Percentiles rank a stretch among this genome's conserved stretches.
These are phyloP conservation scores for Simplicillium aogashimaense DNA, from an alignment of 2,329 filamentous ascomycete species.

Conservation along the genomic window DNA sequence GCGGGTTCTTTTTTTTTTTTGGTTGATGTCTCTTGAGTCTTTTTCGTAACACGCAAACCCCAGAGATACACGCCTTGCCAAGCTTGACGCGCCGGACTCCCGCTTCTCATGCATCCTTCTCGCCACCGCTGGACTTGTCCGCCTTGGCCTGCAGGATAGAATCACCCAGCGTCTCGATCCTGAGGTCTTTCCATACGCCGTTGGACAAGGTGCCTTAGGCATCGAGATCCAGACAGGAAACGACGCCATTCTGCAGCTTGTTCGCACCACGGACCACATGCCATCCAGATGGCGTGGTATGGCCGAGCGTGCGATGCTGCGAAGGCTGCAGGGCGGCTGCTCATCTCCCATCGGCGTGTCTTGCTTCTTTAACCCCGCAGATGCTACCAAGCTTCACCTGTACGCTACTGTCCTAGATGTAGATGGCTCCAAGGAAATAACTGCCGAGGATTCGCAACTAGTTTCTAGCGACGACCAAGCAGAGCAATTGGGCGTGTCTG, in stretches of 20 bases:
- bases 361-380: neutral
- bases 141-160: slow-evolving; percentile 6
- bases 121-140: slow-evolving; percentile 6
- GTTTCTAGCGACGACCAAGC: slow-evolving; percentile 3
- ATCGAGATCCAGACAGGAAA: slow-evolving; percentile 6
- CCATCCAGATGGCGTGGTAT: slow-evolving; percentile 7
- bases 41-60: neutral
- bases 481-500: slow-evolving; percentile 1
- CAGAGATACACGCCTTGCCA: slow-evolving; percentile 9
- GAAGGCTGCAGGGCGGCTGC: slow-evolving; percentile 9
- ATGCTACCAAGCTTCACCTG: slow-evolving; percentile 1
- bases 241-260: slow-evolving; percentile 4
- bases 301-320: slow-evolving; percentile 8
- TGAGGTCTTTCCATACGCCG: slow-evolving; percentile 6
- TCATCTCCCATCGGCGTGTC: slow-evolving; percentile 8
- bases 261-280: slow-evolving; percentile 5
- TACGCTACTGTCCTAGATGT: slow-evolving; percentile 3
- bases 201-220: slow-evolving; percentile 8
- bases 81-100: slow-evolving; percentile 7
- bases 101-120: slow-evolving; percentile 7
- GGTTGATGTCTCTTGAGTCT: neutral
- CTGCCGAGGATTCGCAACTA: neutral
- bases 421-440: slow-evolving; percentile 1
- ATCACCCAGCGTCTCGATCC: slow-evolving; percentile 7
- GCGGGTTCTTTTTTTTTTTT: neutral